Percentiles rank a stretch among this genome's conserved stretches.
phyloP scores from a whole-genome alignment of 495 filamentous ascomycete genomes.

The Talaromyces trachyspermus region DNA sequence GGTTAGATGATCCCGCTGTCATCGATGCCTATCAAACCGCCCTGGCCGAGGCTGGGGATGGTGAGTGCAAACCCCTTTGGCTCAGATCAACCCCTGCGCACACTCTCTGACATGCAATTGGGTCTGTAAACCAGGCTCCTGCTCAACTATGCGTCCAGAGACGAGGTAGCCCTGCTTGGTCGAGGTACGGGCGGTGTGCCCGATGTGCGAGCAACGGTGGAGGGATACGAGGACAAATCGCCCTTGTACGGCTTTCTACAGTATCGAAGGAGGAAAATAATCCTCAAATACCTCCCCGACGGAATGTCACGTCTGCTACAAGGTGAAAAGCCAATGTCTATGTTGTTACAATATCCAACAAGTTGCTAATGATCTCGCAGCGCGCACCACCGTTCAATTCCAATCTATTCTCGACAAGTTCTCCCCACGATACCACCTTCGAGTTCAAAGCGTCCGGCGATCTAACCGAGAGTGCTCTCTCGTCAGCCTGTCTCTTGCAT shows the following conservation, averaged over 20 bases:
- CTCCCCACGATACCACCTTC: conserved; percentile 77
- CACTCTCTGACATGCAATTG: not conserved
- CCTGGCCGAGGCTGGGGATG: conserved; percentile 85
- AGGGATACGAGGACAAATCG: conserved; percentile 70
- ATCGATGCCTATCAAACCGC: conserved; percentile 79
- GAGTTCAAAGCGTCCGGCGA: conserved; percentile 65
- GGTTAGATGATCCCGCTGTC: conserved; percentile 74
- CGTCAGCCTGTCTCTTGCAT: conserved; percentile 83
- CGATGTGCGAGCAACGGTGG: conserved; percentile 72
- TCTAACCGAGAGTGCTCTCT: conserved; percentile 78
- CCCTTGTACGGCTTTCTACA: conserved; percentile 88
- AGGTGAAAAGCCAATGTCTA: conserved; percentile 49
- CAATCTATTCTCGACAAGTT: conserved; percentile 79
- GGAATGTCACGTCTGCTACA: conserved; percentile 82
- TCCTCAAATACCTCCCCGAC: conserved; percentile 88
- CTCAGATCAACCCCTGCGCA: conserved; percentile 1
- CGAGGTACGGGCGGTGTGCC: conserved; percentile 76
- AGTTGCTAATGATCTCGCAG: conserved; percentile 37
- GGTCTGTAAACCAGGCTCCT: conserved; percentile 62
- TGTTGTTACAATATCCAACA: not conserved
- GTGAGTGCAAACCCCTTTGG: conserved; percentile 47
- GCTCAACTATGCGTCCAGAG: conserved; percentile 82
- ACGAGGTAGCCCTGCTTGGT: conserved; percentile 74
- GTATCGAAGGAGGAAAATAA: conserved; percentile 81
- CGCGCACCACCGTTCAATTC: conserved; percentile 91